These are phyloP conservation scores for Talaromyces piceae DNA, from an alignment of 2,329 filamentous ascomycete species.

Conservation along the genomic window DNA sequence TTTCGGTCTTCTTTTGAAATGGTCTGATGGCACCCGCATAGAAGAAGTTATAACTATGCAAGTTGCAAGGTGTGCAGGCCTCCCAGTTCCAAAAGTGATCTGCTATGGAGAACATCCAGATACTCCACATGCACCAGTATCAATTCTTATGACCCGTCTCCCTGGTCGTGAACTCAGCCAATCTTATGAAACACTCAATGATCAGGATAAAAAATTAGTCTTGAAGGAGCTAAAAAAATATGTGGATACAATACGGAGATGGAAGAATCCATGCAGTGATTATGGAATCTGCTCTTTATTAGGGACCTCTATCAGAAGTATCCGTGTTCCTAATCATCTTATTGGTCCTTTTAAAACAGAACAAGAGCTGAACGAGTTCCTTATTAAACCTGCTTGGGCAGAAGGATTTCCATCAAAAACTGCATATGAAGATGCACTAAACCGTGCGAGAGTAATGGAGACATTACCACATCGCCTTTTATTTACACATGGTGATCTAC, in stretches of 20 bases:
- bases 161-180: constrained; percentile 27
- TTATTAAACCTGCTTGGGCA: constrained; percentile 11
- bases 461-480: constrained; percentile 15
- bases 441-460: constrained; percentile 13
- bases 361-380: constrained; percentile 17
- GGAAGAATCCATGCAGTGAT: constrained; percentile 20
- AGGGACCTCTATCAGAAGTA: constrained; percentile 21
- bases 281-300: constrained; percentile 23
- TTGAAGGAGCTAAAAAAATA: constrained; percentile 25
- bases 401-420: constrained; percentile 13
- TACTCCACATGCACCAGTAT: constrained; percentile 23
- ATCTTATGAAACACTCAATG: constrained; percentile 22
- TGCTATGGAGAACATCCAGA: constrained; percentile 28
- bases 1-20: constrained; percentile 33
- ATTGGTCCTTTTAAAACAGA: constrained; percentile 11
- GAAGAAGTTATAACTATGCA: constrained; percentile 30
- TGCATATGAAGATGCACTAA: constrained; percentile 15
- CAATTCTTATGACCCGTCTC: constrained; percentile 34
- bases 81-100: constrained; percentile 27
- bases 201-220: constrained; percentile 20
- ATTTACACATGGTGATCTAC: constrained; percentile 25
- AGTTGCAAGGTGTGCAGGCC: constrained; percentile 22
- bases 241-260: constrained; percentile 24
- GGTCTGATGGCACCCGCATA: constrained; percentile 28
- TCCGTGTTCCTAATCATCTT: constrained; percentile 21